Conservation (phyloP, 2,329 filamentous ascomycete species). For the Tolypocladium endophyticum region DNA sequence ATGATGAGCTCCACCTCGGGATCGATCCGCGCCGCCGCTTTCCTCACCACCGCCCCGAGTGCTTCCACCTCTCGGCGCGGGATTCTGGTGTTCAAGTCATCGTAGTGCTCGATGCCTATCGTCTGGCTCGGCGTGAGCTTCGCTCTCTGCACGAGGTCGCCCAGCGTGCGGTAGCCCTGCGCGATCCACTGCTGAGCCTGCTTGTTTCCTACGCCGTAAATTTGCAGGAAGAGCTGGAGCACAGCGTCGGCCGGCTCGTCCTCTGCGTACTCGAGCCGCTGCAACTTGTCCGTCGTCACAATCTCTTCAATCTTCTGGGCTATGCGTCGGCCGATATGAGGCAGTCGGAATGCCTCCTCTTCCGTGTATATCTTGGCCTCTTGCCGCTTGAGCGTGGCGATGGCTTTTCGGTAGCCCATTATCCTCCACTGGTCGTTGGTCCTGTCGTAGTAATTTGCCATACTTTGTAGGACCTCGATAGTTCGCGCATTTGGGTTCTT, state of each 20-base stretch:
- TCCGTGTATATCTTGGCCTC: conserved; percentile 52
- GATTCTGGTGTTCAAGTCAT: conserved; percentile 70
- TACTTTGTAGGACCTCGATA: conserved; percentile 65
- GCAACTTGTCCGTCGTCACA: conserved; percentile 59
- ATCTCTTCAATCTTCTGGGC: conserved; percentile 89
- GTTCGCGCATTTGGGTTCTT: conserved; percentile 64
- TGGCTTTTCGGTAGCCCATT: conserved; percentile 65
- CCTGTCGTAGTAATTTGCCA: conserved; percentile 67
- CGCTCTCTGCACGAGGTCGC: conserved; percentile 54
- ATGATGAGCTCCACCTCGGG: conserved; percentile 57
- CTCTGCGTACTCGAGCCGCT: conserved; percentile 59
- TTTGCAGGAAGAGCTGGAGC: conserved; percentile 59
- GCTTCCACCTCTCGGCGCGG: conserved; percentile 64
- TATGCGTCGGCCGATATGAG: conserved; percentile 59
- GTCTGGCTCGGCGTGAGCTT: conserved; percentile 58
- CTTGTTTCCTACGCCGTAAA: conserved; percentile 67
- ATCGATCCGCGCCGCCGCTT: conserved; percentile 50
- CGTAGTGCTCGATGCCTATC: conserved; percentile 68
- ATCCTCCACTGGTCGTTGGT: conserved; percentile 70
- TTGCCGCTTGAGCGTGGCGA: conserved; percentile 62
- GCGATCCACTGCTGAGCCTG: conserved; percentile 69
- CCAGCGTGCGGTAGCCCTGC: conserved; percentile 62
- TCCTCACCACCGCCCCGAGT: conserved; percentile 55
- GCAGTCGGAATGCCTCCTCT: conserved; percentile 56
- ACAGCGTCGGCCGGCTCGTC: conserved; percentile 54